Conservation (phyloP, 2,329 filamentous ascomycete genomes). For the Ceratocystis harringtonii region DNA sequence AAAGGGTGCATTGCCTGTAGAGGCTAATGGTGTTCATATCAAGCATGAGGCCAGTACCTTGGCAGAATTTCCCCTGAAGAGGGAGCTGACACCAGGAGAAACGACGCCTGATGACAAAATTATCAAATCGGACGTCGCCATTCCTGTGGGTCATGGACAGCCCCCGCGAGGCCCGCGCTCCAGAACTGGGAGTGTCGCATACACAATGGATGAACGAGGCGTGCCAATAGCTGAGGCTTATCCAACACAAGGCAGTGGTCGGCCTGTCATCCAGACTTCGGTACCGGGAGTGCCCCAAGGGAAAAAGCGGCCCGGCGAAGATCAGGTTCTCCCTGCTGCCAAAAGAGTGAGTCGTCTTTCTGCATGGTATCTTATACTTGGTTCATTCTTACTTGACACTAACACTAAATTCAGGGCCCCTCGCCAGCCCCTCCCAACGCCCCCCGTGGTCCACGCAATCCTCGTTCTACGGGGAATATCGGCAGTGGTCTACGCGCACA, state of each 20-base stretch:
- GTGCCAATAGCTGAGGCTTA: constrained; percentile 14
- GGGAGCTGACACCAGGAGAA: not conserved
- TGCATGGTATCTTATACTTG: not conserved
- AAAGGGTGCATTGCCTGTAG: constrained; percentile 23
- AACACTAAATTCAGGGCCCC: not conserved
- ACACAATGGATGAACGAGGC: constrained; percentile 16
- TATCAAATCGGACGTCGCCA: not conserved
- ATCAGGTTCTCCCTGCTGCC: constrained; percentile 22
- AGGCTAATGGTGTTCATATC: constrained; percentile 13
- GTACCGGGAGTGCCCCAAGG: constrained; percentile 19
- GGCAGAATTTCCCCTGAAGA: not conserved
- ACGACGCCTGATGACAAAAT: not conserved
- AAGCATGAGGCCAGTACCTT: not conserved
- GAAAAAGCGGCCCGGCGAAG: constrained; percentile 32
- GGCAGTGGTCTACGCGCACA: constrained; percentile 19
- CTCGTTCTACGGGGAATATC: not conserved
- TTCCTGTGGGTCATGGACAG: constrained; percentile 12
- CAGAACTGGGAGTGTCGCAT: not conserved
- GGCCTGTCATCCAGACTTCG: constrained; percentile 30
- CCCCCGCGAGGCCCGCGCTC: not conserved
- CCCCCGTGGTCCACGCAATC: constrained; percentile 1
- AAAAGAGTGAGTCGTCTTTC: constrained; percentile 29
- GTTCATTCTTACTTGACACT: not conserved
- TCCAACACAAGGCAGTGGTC: constrained; percentile 21
- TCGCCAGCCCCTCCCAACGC: constrained; percentile 1